Percentiles rank a stretch among this genome's conserved stretches.
Conservation (phyloP, 2,329 filamentous ascomycete genomes). For the Fusarium poae region DNA sequence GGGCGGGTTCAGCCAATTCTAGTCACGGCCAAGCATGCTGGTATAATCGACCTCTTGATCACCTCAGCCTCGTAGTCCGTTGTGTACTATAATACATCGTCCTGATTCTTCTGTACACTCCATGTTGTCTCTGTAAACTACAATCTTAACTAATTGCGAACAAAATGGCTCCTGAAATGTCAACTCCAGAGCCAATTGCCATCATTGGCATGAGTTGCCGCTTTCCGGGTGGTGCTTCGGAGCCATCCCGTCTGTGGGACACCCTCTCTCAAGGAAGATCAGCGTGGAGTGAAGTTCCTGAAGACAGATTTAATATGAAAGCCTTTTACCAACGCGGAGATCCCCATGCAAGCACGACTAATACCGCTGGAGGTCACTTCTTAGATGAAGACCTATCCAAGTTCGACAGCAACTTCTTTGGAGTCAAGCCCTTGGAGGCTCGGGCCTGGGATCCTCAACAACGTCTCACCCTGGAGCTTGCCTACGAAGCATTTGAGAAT, state of each 20-base stretch:
- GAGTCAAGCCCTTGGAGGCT: conserved; percentile 11
- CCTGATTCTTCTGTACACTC: neutral
- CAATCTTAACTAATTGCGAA: neutral
- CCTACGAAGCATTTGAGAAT: conserved; percentile 49
- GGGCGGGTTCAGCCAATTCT: neutral
- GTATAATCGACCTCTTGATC: conserved; percentile 1
- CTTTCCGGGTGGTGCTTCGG: conserved; percentile 7
- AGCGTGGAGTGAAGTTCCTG: conserved; percentile 2
- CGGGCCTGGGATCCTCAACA: conserved; percentile 50
- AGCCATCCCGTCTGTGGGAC: conserved; percentile 11
- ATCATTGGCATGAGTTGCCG: conserved; percentile 13
- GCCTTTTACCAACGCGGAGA: conserved; percentile 7
- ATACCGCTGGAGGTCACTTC: conserved; percentile 8
- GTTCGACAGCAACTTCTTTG: conserved; percentile 10
- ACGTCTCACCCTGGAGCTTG: conserved; percentile 45
- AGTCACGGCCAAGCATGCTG: neutral
- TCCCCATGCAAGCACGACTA: conserved; percentile 6
- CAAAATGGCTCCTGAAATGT: conserved; percentile 5
- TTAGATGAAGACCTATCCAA: conserved; percentile 4
- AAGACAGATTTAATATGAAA: conserved; percentile 8
- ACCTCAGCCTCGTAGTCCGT: conserved; percentile 1
- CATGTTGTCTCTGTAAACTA: conserved; percentile 3
- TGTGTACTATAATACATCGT: conserved; percentile 11
- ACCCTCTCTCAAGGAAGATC: conserved; percentile 1
- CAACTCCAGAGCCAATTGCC: conserved; percentile 12